Evolutionary conservation across 73 alveolate genomes (phyloP).

Genomic region (Symbiodinium pilosum): DNA sequence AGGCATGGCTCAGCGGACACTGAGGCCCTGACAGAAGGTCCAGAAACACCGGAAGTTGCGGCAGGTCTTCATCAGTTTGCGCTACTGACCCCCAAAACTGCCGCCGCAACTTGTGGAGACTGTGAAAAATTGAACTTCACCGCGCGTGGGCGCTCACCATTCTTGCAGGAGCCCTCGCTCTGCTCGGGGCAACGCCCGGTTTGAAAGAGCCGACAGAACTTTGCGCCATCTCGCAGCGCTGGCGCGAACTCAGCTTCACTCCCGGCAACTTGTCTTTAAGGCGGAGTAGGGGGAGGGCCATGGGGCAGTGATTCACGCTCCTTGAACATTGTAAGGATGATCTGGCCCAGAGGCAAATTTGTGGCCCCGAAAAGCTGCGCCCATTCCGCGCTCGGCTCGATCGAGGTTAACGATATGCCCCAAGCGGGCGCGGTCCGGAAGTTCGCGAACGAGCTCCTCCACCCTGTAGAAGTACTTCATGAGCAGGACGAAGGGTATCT

Average conservation of each 20-base stretch:
- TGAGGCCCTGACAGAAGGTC: neutral
- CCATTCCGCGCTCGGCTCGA: conserved; percentile 45
- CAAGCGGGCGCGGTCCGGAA: neutral
- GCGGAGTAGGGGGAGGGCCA: no score
- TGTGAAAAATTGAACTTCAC: neutral
- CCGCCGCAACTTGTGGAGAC: neutral
- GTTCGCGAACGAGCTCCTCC: neutral
- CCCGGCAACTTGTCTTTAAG: no score
- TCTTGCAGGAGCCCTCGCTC: neutral
- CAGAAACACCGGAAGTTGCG: neutral
- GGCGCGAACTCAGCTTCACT: neutral
- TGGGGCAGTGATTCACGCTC: neutral
- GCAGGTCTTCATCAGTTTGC: neutral
- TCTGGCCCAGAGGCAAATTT: neutral
- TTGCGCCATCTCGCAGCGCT: conserved; percentile 14
- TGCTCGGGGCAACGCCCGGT: no score
- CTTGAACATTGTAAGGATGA: neutral
- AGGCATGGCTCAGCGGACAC: neutral
- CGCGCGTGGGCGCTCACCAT: conserved; percentile 4
- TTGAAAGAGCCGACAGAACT: no score
- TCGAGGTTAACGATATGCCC: neutral
- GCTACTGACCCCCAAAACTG: no score
- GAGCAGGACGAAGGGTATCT: neutral
- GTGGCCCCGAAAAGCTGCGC: neutral
- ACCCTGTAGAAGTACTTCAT: neutral